A percentile compares a stretch with the other conserved stretches of the same genome.
Evolutionary conservation across 345 rosid species (phyloP).

Genomic region (Hirschfeldia incana): DNA sequence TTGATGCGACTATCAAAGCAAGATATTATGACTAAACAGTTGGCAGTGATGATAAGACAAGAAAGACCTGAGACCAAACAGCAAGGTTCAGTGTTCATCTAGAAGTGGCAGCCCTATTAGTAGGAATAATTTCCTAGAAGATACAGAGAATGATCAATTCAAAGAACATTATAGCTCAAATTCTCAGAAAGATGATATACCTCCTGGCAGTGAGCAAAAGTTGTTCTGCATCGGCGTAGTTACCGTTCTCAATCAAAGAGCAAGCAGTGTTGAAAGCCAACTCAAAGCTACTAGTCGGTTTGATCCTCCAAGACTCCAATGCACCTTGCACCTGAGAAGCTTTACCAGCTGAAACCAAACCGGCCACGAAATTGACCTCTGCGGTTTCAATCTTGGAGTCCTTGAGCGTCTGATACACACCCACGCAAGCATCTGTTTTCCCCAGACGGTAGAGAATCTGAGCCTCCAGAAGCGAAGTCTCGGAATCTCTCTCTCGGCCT

Average conservation of each 20-base stretch:
- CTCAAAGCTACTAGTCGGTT: constrained; percentile 73
- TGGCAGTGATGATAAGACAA: not conserved
- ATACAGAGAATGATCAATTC: not conserved
- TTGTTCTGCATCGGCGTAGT: constrained; percentile 76
- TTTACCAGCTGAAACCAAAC: constrained; percentile 74
- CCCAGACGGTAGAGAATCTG: constrained; percentile 85
- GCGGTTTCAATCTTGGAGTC: constrained; percentile 56
- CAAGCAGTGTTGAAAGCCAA: constrained; percentile 89
- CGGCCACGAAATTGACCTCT: constrained; percentile 73
- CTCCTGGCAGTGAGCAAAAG: constrained; percentile 81
- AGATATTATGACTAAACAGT: not conserved
- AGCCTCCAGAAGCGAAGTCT: constrained; percentile 69
- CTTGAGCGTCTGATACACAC: constrained; percentile 58
- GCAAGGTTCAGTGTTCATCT: not conserved
- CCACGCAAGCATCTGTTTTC: constrained; percentile 68
- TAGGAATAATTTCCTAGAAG: not conserved
- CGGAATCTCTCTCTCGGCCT: constrained; percentile 52
- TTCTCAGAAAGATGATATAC: constrained; percentile 37
- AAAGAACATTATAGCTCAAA: not conserved
- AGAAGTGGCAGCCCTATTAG: no score
- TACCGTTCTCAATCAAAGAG: constrained; percentile 70
- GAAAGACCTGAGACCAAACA: not conserved
- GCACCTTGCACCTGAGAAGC: constrained; percentile 68
- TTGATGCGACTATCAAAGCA: not conserved
- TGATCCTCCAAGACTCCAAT: constrained; percentile 65